These are phyloP conservation scores for Raphanus raphanistrum DNA, from an alignment of 345 rosid genomes.

Conservation along the genomic window DNA sequence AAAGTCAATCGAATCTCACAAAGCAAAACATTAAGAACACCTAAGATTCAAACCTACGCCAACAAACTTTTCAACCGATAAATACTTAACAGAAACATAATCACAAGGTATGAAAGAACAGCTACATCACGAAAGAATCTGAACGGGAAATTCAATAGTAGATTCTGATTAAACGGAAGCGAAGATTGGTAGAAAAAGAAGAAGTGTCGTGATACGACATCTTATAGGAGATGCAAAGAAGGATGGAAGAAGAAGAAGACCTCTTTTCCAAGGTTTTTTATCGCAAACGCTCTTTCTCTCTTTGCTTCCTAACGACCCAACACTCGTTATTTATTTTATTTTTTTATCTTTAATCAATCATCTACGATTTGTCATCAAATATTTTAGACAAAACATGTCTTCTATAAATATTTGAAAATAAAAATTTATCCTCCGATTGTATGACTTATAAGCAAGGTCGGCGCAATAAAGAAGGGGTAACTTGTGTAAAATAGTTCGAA, in stretches of 20 bases:
- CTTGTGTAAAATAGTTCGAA: neutral
- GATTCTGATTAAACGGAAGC: constrained; percentile 27
- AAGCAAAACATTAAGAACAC: neutral
- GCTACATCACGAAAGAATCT: constrained; percentile 32
- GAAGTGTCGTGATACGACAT: neutral
- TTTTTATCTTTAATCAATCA: neutral
- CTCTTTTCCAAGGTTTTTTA: constrained; percentile 46
- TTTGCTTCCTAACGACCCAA: constrained; percentile 24
- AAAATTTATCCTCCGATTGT: constrained; percentile 7
- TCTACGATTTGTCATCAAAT: constrained; percentile 1
- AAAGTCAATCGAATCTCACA: constrained; percentile 19
- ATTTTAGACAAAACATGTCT: constrained; percentile 19
- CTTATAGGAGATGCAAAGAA: constrained; percentile 7
- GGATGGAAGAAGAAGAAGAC: constrained; percentile 17
- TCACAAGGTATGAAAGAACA: neutral
- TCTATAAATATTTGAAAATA: neutral
- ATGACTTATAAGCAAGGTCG: neutral
- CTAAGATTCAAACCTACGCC: too few species aligned
- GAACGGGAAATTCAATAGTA: constrained; percentile 5
- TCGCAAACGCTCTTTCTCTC: constrained; percentile 39
- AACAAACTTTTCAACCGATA: too few species aligned
- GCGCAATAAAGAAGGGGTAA: constrained; percentile 18
- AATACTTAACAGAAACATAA: neutral
- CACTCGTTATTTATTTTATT: neutral
- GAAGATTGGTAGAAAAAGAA: constrained; percentile 1